Evolutionary conservation across 306 rosid species (phyloP), one percentile per base, ranked within the genome.

Genomic region (Inga leiocalycina): DNA sequence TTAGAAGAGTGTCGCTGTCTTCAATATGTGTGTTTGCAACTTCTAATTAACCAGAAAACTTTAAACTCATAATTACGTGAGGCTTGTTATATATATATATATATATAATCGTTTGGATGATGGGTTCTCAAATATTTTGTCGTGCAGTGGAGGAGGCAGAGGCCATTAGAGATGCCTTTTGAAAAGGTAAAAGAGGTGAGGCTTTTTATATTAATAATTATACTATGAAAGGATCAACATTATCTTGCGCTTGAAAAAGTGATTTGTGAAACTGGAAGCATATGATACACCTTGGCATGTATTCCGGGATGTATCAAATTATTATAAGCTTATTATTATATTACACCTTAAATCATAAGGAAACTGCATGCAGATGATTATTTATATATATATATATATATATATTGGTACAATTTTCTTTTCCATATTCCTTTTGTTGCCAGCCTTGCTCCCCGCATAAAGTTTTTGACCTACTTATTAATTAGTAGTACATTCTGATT

Each of bases 231-330:
- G 49, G 51, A 11, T 39, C 16, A 39, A 20, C 30, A 41, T 39
- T 39, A 69, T 37, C 75, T 70, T 70, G 14, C 34, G 34, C 75
- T 70, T 70, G 35, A 71, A 71, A 71, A 71, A 44, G 37, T 71
- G 56, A 71, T 43, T n/a, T 12, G 56, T 44, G 11, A 49, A 71
- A 71, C 70, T 65, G 43, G 70, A 65, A 65, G 37, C 35, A 71
- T 44, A 22, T n/a, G 75, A 71, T 70, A 24, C 75, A 5, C 34
- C 54, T 22, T 44, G 75, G 75, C 75, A 22, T 11, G 35, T 41
- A 70, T 19, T 13, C 8, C 22, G 35, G 56, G 16, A 71, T 24
- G 15, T 10, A n/a, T 43, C 54, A 4, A 71, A 20, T 70, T 20
- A 43, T 71, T 71, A 71, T 71, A 44, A 71, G 57, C 4, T 71